Evolutionary conservation across 2,329 filamentous ascomycete genomes (phyloP).

Genomic region (Diplocarpon mali): DNA sequence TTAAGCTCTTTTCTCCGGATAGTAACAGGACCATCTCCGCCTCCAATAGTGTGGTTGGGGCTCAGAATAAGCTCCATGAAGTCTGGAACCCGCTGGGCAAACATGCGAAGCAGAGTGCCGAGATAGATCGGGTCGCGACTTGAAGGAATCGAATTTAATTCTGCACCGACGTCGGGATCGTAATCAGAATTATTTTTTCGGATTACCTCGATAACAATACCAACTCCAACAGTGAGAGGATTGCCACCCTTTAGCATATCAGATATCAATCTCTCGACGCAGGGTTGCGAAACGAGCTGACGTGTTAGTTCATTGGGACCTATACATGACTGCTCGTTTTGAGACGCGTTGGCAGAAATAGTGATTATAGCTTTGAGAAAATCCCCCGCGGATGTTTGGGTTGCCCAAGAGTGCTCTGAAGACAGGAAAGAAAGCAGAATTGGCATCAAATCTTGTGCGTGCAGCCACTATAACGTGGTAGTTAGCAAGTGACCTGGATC

Average conservation of each 20-base stretch:
- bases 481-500: constrained; percentile 1
- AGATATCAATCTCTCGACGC: constrained; percentile 71
- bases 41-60: constrained; percentile 45
- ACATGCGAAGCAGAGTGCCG: constrained; percentile 76
- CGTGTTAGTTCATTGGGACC: constrained; percentile 94
- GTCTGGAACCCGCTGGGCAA: constrained; percentile 81
- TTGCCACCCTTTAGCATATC: constrained; percentile 94
- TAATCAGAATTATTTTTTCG: constrained; percentile 99
- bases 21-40: constrained; percentile 44
- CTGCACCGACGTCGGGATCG: constrained; percentile 79
- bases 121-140: constrained; percentile 91
- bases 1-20: constrained; percentile 64
- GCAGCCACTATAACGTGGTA: constrained; percentile 62
- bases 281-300: constrained; percentile 79
- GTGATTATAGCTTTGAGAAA: constrained; percentile 99
- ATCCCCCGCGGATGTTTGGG: constrained; percentile 92
- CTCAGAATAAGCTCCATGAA: constrained; percentile 89
- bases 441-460: constrained; percentile 78
- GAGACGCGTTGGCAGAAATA: constrained; percentile 94
- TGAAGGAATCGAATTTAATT: constrained; percentile 68
- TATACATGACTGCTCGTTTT: constrained; percentile 97
- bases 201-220: constrained; percentile 96
- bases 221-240: constrained; percentile 87
- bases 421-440: constrained; percentile 78
- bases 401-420: constrained; percentile 74